These are phyloP conservation scores for Pleurotus platypus DNA, from an alignment of 768 basidiomycete species.

Conservation along the genomic window DNA sequence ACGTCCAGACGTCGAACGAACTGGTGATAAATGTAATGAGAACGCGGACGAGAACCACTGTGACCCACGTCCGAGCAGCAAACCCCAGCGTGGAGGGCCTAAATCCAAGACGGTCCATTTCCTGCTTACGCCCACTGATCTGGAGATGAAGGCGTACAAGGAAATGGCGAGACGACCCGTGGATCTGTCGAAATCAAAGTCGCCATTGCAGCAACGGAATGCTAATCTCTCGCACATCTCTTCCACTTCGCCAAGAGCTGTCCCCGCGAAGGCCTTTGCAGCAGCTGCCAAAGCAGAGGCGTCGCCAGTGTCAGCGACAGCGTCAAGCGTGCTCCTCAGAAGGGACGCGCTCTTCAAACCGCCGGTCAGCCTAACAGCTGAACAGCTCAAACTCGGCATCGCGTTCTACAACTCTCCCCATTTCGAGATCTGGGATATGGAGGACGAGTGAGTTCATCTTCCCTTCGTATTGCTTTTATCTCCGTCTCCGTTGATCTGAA, in stretches of 20 bases:
- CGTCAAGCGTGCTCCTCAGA: neutral
- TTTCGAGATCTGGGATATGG: slow-evolving; percentile 32
- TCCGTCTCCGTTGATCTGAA: too few species aligned
- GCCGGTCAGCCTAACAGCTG: neutral
- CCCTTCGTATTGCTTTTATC: neutral
- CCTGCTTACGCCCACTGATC: neutral
- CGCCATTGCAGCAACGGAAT: neutral
- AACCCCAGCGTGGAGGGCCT: neutral
- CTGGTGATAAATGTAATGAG: neutral
- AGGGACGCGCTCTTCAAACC: neutral
- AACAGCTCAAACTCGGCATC: slow-evolving; percentile 20
- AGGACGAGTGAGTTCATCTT: slow-evolving; percentile 23
- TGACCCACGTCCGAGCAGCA: neutral
- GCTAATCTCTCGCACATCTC: neutral
- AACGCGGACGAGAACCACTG: neutral
- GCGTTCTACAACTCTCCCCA: slow-evolving; percentile 26
- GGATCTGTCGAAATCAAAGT: neutral
- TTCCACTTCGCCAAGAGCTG: neutral
- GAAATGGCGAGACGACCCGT: neutral
- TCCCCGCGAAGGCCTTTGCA: neutral
- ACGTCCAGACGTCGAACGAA: neutral
- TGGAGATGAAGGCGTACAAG: neutral
- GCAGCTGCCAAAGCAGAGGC: neutral
- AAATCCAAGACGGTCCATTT: neutral
- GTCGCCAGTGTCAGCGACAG: too few species aligned